Evolutionary conservation across 148 eudicot species (phyloP).

Genomic region (Selenicereus undatus): DNA sequence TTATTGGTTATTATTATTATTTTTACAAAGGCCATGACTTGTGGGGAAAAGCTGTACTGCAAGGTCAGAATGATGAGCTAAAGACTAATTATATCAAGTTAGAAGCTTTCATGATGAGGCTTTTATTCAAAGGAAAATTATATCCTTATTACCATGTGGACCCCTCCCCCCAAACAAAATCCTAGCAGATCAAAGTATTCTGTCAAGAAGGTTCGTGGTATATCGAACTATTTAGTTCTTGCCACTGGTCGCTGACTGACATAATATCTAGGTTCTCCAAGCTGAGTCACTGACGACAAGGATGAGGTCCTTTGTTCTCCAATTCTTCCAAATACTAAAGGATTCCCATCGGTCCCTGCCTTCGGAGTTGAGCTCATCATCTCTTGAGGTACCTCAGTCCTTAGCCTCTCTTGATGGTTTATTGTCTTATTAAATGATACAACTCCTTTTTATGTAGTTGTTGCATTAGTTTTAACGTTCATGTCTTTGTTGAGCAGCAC

Average conservation of each 20-base stretch:
- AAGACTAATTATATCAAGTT: neutral
- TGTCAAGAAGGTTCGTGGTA: neutral
- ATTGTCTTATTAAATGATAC: neutral
- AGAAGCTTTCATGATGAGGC: neutral
- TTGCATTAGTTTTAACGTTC: neutral
- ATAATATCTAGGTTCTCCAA: conserved; percentile 64
- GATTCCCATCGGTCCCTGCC: conserved; percentile 50
- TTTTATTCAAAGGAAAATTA: neutral
- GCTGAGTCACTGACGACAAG: conserved; percentile 56
- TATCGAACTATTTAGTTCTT: neutral
- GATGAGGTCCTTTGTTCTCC: conserved; percentile 44
- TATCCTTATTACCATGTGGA: neutral
- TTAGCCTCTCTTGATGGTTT: conserved; percentile 13
- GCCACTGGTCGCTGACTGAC: conserved; percentile 14
- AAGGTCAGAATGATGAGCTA: neutral
- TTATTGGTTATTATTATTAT: too few relatives aligned
- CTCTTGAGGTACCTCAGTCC: conserved; percentile 60
- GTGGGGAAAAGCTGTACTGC: neutral
- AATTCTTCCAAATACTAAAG: conserved; percentile 57
- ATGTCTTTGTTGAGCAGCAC: conserved; percentile 33
- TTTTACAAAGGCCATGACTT: neutral
- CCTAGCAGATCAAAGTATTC: too few relatives aligned
- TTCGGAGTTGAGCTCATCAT: conserved; percentile 47
- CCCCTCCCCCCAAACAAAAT: too few relatives aligned
- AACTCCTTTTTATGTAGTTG: neutral